phyloP scores from a whole-genome alignment of 495 filamentous ascomycete species.

The Tuber microsphaerosporum region DNA sequence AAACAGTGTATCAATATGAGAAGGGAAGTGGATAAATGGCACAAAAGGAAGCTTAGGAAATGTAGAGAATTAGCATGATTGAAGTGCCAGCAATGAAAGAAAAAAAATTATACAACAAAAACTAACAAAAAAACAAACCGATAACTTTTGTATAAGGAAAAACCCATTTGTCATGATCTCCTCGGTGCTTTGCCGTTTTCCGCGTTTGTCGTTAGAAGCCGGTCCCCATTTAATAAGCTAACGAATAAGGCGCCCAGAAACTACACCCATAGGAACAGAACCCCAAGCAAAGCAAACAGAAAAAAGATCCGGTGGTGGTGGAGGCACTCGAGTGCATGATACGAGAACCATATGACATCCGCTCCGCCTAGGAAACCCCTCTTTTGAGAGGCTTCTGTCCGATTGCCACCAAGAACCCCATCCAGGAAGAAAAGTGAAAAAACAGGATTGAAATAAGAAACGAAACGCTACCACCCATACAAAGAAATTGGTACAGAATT shows the following conservation, averaged over 20 bases:
- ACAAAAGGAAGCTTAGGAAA: not conserved
- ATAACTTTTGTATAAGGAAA: constrained; percentile 2
- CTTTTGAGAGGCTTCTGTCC: not conserved
- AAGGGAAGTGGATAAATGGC: not conserved
- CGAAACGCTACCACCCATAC: constrained; percentile 23
- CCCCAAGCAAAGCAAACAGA: constrained; percentile 17
- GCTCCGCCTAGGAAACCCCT: not conserved
- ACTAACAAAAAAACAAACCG: not conserved
- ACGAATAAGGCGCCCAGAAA: constrained; percentile 37
- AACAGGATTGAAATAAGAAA: constrained; percentile 19
- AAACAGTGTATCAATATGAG: not conserved
- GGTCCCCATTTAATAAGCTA: constrained; percentile 7
- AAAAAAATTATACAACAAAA: constrained; percentile 2
- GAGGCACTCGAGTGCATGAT: not conserved
- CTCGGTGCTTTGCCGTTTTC: not conserved
- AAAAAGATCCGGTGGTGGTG: constrained; percentile 12
- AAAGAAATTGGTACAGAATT: constrained; percentile 30
- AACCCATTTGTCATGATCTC: not conserved
- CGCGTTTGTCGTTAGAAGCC: constrained; percentile 2
- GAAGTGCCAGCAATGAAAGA: not conserved
- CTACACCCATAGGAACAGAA: constrained; percentile 33
- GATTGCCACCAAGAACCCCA: constrained; percentile 16
- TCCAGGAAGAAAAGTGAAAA: constrained; percentile 20
- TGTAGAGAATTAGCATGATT: not conserved
- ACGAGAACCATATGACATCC: not conserved